Base-by-base conservation (phyloP, 2,329 filamentous ascomycete species). In the Neopestalotiopsis sp. region DNA sequence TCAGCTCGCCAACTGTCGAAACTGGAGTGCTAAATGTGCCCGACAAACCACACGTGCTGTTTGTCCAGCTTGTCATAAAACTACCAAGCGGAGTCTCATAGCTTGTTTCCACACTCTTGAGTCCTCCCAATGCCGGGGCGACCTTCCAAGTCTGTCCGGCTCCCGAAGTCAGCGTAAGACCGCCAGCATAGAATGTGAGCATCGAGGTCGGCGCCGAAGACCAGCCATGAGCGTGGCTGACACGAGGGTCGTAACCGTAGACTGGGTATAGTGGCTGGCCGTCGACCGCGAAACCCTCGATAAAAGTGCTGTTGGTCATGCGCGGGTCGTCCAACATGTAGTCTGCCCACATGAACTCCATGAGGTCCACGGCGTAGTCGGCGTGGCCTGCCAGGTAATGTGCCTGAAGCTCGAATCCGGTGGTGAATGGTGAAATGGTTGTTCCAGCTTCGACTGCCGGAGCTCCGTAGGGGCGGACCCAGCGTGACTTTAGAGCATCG, bases 401-500 rank as follows among this genome's bases (percentile, higher is more conserved):
- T 1, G 83, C 88, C 74, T 87, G 85, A 30, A 91, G 81, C 73
- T 91, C 89, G 71, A 90, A 86, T 14, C 84, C 86, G 9, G 85
- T 85, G 65, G 89, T 86, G 75, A 90, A 90, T 0, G 87, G 86
- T 1, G 85, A 86, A 40, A 91, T 82, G 71, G 89, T 89, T 7
- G 4, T 4, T 3, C 57, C 57, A 0, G 90, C 80, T 70, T 91
- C 88, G 0, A 88, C 88, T 0, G 83, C 79, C 13, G 85, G 80
- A 2, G 89, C 82, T 10, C 88, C 88, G 65, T 89, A 85, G 14
- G 45, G 45, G 4, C 83, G 80, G 0, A 81, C 84, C 88, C 88
- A 90, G 74, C 87, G 88, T 7, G 80, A 73, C 1, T 81, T 81
- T 3, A 89, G 80, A 13, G 75, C 77, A 2, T 53, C 45, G 45